Percentiles rank a stretch among this genome's conserved stretches.
Conservation (phyloP, 2,329 filamentous ascomycete genomes). For the Pestalotiopsis sp. region DNA sequence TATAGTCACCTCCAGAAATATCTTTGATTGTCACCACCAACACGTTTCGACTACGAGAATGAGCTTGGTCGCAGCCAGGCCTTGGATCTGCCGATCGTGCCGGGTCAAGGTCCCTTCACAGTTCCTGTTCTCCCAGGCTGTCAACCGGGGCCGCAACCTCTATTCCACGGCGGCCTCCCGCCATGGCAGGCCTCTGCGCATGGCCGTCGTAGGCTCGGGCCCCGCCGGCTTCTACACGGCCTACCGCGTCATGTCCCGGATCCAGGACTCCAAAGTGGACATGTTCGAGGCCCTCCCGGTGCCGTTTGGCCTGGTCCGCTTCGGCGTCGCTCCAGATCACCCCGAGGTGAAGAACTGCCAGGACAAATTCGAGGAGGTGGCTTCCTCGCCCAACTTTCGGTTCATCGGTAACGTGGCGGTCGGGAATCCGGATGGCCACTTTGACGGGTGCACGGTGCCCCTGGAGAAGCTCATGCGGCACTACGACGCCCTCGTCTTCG, state of each 20-base stretch:
- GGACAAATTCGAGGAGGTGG: conserved; percentile 90
- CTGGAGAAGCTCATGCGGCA: conserved; percentile 72
- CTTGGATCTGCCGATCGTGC: conserved; percentile 31
- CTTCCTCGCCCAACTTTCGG: conserved; percentile 78
- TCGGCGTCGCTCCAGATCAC: conserved; percentile 97
- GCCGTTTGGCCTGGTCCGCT: conserved; percentile 88
- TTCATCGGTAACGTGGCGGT: conserved; percentile 90
- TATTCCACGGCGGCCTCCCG: conserved; percentile 26
- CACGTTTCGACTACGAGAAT: conserved; percentile 16
- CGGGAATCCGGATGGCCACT: conserved; percentile 52
- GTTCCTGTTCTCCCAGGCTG: conserved; percentile 1
- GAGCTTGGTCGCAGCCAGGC: conserved; percentile 23
- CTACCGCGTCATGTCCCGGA: conserved; percentile 78
- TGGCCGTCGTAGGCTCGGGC: conserved; percentile 91
- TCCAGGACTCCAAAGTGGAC: conserved; percentile 75
- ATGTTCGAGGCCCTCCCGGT: conserved; percentile 97
- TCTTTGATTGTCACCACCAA: background rate
- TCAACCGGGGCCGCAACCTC: conserved; percentile 15
- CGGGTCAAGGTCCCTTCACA: conserved; percentile 20
- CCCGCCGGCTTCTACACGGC: conserved; percentile 96
- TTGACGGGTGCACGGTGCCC: conserved; percentile 57
- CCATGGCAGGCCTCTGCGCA: conserved; percentile 62
- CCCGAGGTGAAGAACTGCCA: conserved; percentile 99
- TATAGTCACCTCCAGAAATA: background rate
- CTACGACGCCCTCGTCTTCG: conserved; percentile 90